Evolutionary conservation across 495 filamentous ascomycete genomes (phyloP), one percentile per base, ranked within the genome.

Genomic region (Podospora australis): DNA sequence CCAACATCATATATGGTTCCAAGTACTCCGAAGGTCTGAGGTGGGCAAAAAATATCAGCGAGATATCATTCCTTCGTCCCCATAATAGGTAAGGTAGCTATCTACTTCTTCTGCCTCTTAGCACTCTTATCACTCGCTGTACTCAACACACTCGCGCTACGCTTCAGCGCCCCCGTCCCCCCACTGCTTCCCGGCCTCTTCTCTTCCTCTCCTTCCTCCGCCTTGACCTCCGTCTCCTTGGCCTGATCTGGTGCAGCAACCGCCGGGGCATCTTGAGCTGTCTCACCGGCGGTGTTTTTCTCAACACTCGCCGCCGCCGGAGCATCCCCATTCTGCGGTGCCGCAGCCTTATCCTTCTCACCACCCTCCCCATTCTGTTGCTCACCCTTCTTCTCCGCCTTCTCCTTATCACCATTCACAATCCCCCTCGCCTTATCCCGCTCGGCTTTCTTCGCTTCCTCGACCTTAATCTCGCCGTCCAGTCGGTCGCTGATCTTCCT

Each of bases 401-500:
- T 46, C 25, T 49, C 52, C 19, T 46, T 49, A 23, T 30, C 52
- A 23, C 49, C 59, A 30, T 40, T 49, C 47, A 50, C 55, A 35
- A 25, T 38, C 4, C 42, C 59, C 44, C 41, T 50, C 2, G 53
- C 57, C 57, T 68, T 71, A 54, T 83, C 84, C 47, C 78, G 69
- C 53, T 84, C 81, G 0, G 76, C 79, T 54, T 74, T 72, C 70
- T 72, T 80, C 22, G 79, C 80, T 61, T 81, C 79, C 39, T 86
- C 70, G 2, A 94, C 70, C 48, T 78, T 80, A 44, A 94, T 80
- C 69, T 98, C 92, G 10, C 79, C 80, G 44, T 90, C 86, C 0
- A 96, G 68, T 66, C 94, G 95, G 64, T 98, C 92, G 4, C 76
- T 70, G 8, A 89, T 65, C 68, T 96, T 96, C 46, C 88, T 72